Evolutionary conservation across 2,329 filamentous ascomycete genomes (phyloP), one percentile per base, ranked within the genome.

Genomic region (Teratosphaeriaceae sp.): DNA sequence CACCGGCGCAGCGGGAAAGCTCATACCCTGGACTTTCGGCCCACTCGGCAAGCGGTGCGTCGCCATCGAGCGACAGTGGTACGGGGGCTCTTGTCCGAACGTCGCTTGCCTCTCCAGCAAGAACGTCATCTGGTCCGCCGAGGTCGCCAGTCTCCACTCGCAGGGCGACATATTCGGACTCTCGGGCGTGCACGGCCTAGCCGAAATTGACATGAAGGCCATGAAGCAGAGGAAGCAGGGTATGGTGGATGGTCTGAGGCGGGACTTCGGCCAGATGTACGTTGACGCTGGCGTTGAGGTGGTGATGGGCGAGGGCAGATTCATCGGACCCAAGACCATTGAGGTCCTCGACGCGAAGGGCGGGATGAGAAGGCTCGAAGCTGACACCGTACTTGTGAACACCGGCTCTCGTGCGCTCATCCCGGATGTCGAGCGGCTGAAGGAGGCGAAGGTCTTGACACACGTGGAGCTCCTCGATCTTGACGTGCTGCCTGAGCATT

Each of bases 51-150:
- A 42, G 30, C n/a, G 27, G n/a, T 45, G 43, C 23, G 43, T 27
- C 27, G 40, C 40, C 11, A 40, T 47, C 16, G 44, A 47, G 29
- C 34, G 36, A 11, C 23, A 22, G 18, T 35, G 29, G 40, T 18
- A 39, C 8, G 40, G 44, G 13, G 44, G 35, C 5, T 39, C 44
- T 2, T 47, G 44, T 21, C 44, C 44, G 6, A 47, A 40, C 16
- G 37, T 47, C n/a, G 44, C 44, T n/a, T 47, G 40, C 27, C 24
- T 44, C 2, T 40, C 44, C 5, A 36, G 27, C 36, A 47, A 47
- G 29, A 47, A 41, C 27, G n/a, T 47, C 7, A 38, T 47, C 18
- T 34, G 30, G 19, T 36, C 40, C 9, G 41, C 44, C n/a, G 36
- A 40, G 8, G n/a, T n/a, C n/a, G n/a, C n/a, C n/a, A n/a, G n/a